Evolutionary conservation across 768 basidiomycete genomes (phyloP).

Genomic region (Hypholoma fasciculare): DNA sequence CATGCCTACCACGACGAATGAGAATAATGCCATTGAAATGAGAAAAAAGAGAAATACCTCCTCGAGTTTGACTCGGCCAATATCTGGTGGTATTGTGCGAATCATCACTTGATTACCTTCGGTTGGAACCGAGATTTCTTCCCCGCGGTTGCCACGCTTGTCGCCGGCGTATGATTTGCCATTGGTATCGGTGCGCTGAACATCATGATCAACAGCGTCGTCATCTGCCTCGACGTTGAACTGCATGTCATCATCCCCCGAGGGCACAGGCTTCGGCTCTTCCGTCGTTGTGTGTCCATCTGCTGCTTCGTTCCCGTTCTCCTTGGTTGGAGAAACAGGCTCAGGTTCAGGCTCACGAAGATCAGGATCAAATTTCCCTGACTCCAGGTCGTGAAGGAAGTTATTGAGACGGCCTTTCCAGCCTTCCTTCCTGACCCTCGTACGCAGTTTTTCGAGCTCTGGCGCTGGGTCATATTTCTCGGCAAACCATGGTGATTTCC

Average conservation of each 20-base stretch:
- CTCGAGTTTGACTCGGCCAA: conserved; percentile 86
- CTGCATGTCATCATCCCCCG: conserved; percentile 73
- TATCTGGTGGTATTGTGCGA: conserved; percentile 91
- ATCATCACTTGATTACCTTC: conserved; percentile 94
- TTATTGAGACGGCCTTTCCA: conserved; percentile 73
- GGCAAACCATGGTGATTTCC: conserved; percentile 94
- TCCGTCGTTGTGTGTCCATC: conserved; percentile 40
- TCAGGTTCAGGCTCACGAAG: conserved; percentile 61
- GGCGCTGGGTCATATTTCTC: conserved; percentile 89
- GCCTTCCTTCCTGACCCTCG: conserved; percentile 79
- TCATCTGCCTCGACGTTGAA: conserved; percentile 74
- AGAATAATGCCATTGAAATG: not conserved
- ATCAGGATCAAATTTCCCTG: conserved; percentile 84
- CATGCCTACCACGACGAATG: conserved; percentile 55
- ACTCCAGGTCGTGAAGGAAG: conserved; percentile 80
- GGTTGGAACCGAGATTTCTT: conserved; percentile 70
- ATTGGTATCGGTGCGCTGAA: conserved; percentile 54
- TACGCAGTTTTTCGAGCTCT: conserved; percentile 70
- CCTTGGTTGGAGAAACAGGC: conserved; percentile 51
- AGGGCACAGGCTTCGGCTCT: conserved; percentile 48
- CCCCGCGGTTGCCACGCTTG: conserved; percentile 57
- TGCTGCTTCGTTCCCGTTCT: conserved; percentile 45
- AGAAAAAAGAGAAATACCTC: conserved; percentile 49
- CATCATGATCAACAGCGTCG: conserved; percentile 62
- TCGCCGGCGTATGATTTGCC: conserved; percentile 49